Base-by-base conservation (phyloP, 148 eudicot species). In the Fagopyrum tataricum region DNA sequence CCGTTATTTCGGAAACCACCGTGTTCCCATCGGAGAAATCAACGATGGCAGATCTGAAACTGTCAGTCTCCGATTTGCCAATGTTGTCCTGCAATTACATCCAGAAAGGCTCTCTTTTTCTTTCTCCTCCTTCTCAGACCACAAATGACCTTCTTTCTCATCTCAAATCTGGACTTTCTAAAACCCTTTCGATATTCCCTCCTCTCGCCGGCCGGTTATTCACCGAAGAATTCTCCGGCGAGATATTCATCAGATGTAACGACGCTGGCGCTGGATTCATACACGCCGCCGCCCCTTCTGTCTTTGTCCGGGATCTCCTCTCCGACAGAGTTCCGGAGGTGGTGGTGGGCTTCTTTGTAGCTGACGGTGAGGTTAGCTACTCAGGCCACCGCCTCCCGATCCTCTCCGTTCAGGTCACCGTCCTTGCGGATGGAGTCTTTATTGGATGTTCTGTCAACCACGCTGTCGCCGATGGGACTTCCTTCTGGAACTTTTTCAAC, bases 401-500 rank as follows among this genome's bases (percentile, higher is more conserved):
- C 20, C 14, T 55, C 39, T 44, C 88, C 5, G 84, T 85, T 7
- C 85, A 85, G 76, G 82, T 87, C 2, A 87, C 87, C 9, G 82
- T 78, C 80, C 81, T 87, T 6, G 77, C 62, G 31, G 91, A 81
- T 76, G 82, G 82, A 31, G 76, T 87, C 12, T 87, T 87, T 72
- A 39, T 87, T 43, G 91, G 88, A 0, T 79, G 87, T 51, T 79
- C 87, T 4, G 78, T 82, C 20, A 87, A 87, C 70, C 91, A 87
- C 76, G 88, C 88, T 42, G 88, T 85, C 21, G 82, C 83, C 4
- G 91, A 87, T 55, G 91, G 91, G 0, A 87, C 91, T 2, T 85
- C 88, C 15, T 87, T 87, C 77, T 87, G 91, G 91, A 87, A 87
- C 72, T 87, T 87, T 80, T 87, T 87, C 74, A 87, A 85, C 67